A percentile compares a stretch with the other conserved stretches of the same genome.
These are phyloP conservation scores for Colletotrichum truncatum DNA, from an alignment of 2,329 filamentous ascomycete genomes.

Conservation along the genomic window DNA sequence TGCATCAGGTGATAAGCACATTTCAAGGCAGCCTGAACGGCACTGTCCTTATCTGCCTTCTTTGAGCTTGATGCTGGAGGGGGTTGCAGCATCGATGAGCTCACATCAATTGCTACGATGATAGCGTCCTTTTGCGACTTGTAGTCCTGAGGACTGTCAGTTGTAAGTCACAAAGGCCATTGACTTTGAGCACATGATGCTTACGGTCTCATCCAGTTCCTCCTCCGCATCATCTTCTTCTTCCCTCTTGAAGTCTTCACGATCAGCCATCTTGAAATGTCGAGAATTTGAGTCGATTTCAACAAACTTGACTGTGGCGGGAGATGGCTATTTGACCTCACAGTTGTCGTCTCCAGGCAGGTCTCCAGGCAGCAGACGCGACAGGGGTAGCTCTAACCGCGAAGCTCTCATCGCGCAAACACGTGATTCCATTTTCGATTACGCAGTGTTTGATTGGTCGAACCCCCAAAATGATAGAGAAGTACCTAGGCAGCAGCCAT, in stretches of 20 bases:
- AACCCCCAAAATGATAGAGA: rapidly evolving
- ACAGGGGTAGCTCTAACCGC: neutral
- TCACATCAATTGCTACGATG: conserved; percentile 95
- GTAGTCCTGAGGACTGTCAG: conserved; percentile 70
- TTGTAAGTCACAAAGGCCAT: conserved; percentile 20
- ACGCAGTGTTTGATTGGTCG: conserved; percentile 22
- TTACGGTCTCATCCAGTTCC: conserved; percentile 70
- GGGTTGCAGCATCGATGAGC: conserved; percentile 81
- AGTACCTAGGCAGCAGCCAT: neutral
- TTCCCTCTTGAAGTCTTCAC: conserved; percentile 55
- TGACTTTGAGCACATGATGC: conserved; percentile 32
- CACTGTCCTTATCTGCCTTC: conserved; percentile 81
- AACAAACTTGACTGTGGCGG: neutral
- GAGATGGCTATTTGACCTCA: neutral
- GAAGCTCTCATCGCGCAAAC: conserved; percentile 15
- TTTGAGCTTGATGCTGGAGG: conserved; percentile 74
- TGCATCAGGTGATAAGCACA: conserved; percentile 97
- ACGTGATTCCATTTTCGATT: conserved; percentile 26
- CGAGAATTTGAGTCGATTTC: neutral
- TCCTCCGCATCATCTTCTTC: conserved; percentile 73
- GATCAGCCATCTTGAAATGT: conserved; percentile 44
- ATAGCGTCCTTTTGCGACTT: conserved; percentile 96
- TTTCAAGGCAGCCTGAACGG: conserved; percentile 86
- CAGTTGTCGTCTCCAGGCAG: neutral
- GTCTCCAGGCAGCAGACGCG: conserved; percentile 29